Evolutionary conservation across 495 filamentous ascomycete genomes (phyloP).

Genomic region (Penicillium silybi): DNA sequence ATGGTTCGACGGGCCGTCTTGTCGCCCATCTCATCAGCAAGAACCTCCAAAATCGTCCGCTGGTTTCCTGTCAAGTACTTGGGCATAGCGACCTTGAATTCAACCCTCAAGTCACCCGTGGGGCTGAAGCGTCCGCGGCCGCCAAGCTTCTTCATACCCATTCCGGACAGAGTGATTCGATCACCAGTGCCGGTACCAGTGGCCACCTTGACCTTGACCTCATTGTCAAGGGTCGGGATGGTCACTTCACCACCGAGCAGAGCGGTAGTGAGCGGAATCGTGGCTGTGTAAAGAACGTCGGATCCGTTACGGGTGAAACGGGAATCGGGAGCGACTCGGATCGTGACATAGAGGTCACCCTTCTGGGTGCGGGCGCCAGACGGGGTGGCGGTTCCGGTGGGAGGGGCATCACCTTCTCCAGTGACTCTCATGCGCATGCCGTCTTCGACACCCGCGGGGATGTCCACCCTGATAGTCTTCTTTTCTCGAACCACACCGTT

Average conservation of each 20-base stretch:
- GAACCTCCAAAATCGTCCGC: slow-evolving; percentile 85
- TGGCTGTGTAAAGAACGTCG: slow-evolving; percentile 88
- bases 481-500: slow-evolving; percentile 73
- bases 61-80: slow-evolving; percentile 89
- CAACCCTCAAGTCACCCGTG: slow-evolving; percentile 81
- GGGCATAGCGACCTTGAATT: slow-evolving; percentile 93
- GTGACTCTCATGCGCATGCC: slow-evolving; percentile 82
- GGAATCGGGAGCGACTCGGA: slow-evolving; percentile 76
- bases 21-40: slow-evolving; percentile 92
- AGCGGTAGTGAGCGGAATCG: slow-evolving; percentile 88
- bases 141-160: slow-evolving; percentile 84
- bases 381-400: slow-evolving; percentile 59
- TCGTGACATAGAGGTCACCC: slow-evolving; percentile 84
- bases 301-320: slow-evolving; percentile 82
- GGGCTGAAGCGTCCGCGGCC: slow-evolving; percentile 46
- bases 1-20: slow-evolving; percentile 89
- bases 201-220: slow-evolving; percentile 81
- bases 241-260: slow-evolving; percentile 84
- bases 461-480: slow-evolving; percentile 79
- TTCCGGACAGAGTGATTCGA: slow-evolving; percentile 75
- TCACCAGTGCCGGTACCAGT: slow-evolving; percentile 93
- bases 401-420: slow-evolving; percentile 82
- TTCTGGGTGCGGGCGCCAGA: slow-evolving; percentile 55
- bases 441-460: slow-evolving; percentile 91
- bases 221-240: slow-evolving; percentile 84